Evolutionary conservation across 1,284 basidiomycete species (phyloP).

Genomic region (Sporisorium graminicola): DNA sequence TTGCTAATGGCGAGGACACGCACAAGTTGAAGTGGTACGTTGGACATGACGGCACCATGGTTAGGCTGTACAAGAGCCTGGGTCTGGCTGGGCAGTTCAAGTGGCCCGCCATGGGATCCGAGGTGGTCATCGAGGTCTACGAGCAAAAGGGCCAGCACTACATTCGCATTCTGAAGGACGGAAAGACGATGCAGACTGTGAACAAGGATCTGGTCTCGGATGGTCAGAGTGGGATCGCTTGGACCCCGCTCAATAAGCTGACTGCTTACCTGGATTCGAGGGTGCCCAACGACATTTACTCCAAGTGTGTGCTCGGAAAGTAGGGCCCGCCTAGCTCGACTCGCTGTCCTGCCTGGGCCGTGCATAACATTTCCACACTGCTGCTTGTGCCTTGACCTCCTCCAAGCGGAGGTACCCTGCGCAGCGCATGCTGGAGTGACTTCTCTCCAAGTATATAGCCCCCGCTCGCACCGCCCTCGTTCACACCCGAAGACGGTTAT

Average conservation of each 20-base stretch:
- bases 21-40: constrained; percentile 51
- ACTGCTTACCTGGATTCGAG: constrained; percentile 40
- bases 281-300: constrained; percentile 45
- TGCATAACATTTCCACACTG: too few species aligned
- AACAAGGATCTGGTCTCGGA: constrained; percentile 19
- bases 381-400: too few species aligned
- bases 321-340: too few species aligned
- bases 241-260: constrained; percentile 40
- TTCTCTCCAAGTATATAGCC: too few species aligned
- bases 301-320: constrained; percentile 41
- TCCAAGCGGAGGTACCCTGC: too few species aligned
- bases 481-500: too few species aligned
- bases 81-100: constrained; percentile 37
- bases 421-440: too few species aligned
- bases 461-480: too few species aligned
- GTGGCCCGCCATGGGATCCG: constrained; percentile 52
- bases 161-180: constrained; percentile 38
- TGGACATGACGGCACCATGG: constrained; percentile 61
- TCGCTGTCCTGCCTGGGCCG: too few species aligned
- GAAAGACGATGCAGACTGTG: constrained; percentile 34
- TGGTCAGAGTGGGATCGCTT: constrained; percentile 10
- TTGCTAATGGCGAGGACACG: constrained; percentile 20
- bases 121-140: constrained; percentile 56
- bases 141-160: constrained; percentile 15
- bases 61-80: constrained; percentile 50